These are phyloP conservation scores for Aspergillus sclerotialis DNA, from an alignment of 2,329 filamentous ascomycete genomes.

Conservation along the genomic window DNA sequence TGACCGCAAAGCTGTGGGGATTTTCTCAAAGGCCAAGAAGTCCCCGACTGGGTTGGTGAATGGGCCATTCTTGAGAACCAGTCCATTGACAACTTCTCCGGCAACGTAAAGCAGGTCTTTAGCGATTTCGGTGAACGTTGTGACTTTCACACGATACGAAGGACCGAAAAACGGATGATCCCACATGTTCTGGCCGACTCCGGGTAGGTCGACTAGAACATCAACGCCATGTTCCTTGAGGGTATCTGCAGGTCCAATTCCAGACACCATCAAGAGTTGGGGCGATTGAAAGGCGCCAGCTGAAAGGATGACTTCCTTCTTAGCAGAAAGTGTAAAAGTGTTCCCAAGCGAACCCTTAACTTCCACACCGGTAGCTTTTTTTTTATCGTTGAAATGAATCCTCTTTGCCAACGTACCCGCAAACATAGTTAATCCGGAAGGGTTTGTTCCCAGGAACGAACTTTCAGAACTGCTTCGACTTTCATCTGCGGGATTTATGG, in stretches of 20 bases:
- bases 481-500: conserved; percentile 19
- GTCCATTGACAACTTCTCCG: conserved; percentile 5
- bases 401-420: conserved; percentile 37
- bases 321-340: conserved; percentile 37
- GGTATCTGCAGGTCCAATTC: conserved; percentile 35
- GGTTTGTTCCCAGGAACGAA: conserved; percentile 27
- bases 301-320: conserved; percentile 44
- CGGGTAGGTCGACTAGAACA: conserved; percentile 20
- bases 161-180: conserved; percentile 26
- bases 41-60: conserved; percentile 19
- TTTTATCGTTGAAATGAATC: conserved; percentile 34
- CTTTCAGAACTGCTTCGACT: conserved; percentile 24
- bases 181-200: conserved; percentile 32
- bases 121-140: conserved; percentile 16
- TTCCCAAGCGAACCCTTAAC: conserved; percentile 18
- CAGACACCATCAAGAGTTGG: conserved; percentile 46
- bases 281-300: conserved; percentile 50
- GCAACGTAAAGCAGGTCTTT: conserved; percentile 10
- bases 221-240: conserved; percentile 20
- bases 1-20: conserved; percentile 15
- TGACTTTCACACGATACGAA: conserved; percentile 19
- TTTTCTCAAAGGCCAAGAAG: conserved; percentile 27
- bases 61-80: conserved; percentile 12
- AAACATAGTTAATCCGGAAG: conserved; percentile 34
- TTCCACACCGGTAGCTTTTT: conserved; percentile 37